These are phyloP conservation scores for Iberis amara DNA, from an alignment of 441 rosid species.

Conservation along the genomic window DNA sequence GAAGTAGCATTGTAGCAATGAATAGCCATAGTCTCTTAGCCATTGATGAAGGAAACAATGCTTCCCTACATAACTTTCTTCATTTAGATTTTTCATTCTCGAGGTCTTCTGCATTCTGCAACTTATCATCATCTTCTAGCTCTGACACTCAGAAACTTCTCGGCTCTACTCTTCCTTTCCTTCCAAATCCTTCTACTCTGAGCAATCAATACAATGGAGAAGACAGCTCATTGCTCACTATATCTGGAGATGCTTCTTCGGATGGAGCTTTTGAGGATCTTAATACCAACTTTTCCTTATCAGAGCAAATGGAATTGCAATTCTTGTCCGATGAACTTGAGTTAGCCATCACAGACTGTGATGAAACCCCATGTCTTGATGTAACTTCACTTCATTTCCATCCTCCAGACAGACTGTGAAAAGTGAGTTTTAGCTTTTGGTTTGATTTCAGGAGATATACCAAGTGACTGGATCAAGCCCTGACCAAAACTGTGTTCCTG, in stretches of 20 bases:
- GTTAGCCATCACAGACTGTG: slow-evolving; percentile 50
- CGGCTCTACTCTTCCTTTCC: slow-evolving; percentile 53
- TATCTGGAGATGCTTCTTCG: slow-evolving; percentile 38
- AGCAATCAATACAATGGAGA: slow-evolving; percentile 29
- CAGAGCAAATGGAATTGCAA: slow-evolving; percentile 58
- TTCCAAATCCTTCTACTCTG: slow-evolving; percentile 46
- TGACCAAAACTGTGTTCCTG: slow-evolving; percentile 30
- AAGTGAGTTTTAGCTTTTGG: slow-evolving; percentile 13
- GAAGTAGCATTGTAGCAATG: slow-evolving; percentile 22
- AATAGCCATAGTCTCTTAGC: slow-evolving; percentile 30
- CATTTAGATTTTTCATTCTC: slow-evolving; percentile 29
- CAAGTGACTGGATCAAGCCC: slow-evolving; percentile 29
- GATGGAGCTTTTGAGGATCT: slow-evolving; percentile 30
- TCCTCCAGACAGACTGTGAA: not conserved
- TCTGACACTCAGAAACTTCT: slow-evolving; percentile 45
- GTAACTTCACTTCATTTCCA: slow-evolving; percentile 18
- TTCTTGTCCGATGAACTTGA: slow-evolving; percentile 65
- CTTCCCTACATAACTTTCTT: slow-evolving; percentile 22
- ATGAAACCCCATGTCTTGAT: slow-evolving; percentile 61
- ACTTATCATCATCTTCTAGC: slow-evolving; percentile 56
- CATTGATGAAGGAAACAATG: slow-evolving; percentile 25
- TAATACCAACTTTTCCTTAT: slow-evolving; percentile 32
- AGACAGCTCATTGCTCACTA: slow-evolving; percentile 36
- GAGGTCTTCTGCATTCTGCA: slow-evolving; percentile 59
- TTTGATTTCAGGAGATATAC: slow-evolving; percentile 54